Base-by-base conservation (phyloP, 83 land plant species). In the Thuja plicata region DNA sequence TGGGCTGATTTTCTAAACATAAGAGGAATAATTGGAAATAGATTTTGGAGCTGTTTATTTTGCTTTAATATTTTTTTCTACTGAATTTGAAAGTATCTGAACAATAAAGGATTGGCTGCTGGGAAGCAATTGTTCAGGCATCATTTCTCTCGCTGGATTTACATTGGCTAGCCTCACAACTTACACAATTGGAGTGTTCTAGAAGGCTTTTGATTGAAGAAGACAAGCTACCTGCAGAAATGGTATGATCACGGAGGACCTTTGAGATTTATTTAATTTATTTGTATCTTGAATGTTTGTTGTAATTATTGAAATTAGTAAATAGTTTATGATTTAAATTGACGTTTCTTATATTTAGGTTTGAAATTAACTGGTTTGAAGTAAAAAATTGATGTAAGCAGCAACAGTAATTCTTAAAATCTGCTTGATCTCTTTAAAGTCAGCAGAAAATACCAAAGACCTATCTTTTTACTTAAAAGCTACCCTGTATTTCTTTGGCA, bases 141-240 rank as follows among this genome's bases (percentile, higher is more conserved):
- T 86, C 96, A 70, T 94, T 90, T 91, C 90, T 94, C 35, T 92
- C 93, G 15, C 83, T 94, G 54, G 91, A 94, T 90, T 54, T 94
- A 89, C 38, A 94, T 84, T 55, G 91, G 19, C 89, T 94, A 71
- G 90, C 92, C 12, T 92, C 89, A 62, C 91, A 93, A 73, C 91
- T 94, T 43, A 89, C 87, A 62, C 93, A 89, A 78, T 85, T 92
- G 35, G 90, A 94, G 81, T 40, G 89, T 55, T 87, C 93, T 24
- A 45, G 93, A 84, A 93, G 96, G 92, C 91, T 94, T 17, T 94
- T 94, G 35, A 84, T 93, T 84, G 96, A 94, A 83, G 90, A 66
- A 77, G 93, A 92, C 88, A 57, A 91, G 41, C 71, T 93, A 10
- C 92, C 94, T 86, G 87, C 90, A 88, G 94, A 93, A 21, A 48